Base-by-base conservation (phyloP, 2,329 filamentous ascomycete species). In the Sporothrix phasma region DNA sequence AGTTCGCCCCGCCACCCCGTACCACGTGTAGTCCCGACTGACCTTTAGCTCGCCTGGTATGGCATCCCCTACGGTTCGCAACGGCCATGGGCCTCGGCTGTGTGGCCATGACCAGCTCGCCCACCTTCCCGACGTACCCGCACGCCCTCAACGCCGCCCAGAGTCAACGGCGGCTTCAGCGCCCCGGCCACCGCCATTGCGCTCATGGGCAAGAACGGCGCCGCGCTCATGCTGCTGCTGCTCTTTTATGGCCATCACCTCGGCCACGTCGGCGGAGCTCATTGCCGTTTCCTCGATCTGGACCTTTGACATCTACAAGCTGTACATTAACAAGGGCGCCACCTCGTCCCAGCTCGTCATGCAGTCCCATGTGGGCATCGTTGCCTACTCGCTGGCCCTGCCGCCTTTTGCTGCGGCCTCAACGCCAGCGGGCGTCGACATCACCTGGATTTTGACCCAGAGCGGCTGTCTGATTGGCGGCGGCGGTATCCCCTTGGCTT, bases 211-310 rank as follows among this genome's bases (percentile, higher is more conserved):
- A 72, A 68, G 41, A 72, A 72, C n/a, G 75, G 74, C 1, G 72
- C 74, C 0, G 72, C 69, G 1, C 68, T 74, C 11, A 67, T 76
- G 67, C 69, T 76, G 13, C 68, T 80, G 4, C 72, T 79, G 17
- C 72, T 79, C 0, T 80, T n/a, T 80, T 71, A 80, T 80, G 78
- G 77, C 77, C 4, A 76, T 78, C 5, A 80, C 78, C 0, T 74
- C 71, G 4, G 75, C 75, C 0, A 78, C 78, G 51, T 76, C 67
- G 2, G 76, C 78, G 0, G 77, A 80, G 64, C 72, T 79, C 5
- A 79, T 80, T 17, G 77, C 73, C 3, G 73, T 75, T 3, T 74
- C 74, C 1, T 73, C 73, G 3, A 65, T 77, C 2, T 68, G 75
- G 31, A 76, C 75, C 0, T 77, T 76, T 65, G 75, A 77, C 58